phyloP scores from a whole-genome alignment of 176 grass and related monocot genomes.

The Oryza coarctata region DNA sequence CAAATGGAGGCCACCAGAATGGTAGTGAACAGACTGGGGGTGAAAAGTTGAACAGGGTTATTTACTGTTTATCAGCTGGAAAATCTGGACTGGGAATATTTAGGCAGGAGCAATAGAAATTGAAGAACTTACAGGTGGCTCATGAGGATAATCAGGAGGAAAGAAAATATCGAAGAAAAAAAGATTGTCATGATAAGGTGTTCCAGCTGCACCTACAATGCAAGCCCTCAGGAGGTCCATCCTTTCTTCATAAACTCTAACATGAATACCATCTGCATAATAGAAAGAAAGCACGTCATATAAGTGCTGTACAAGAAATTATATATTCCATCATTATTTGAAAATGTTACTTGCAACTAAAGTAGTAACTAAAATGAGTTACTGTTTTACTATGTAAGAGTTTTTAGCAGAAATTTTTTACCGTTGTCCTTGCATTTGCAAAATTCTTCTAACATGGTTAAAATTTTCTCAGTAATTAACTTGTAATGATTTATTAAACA shows the following conservation, averaged over 20 bases:
- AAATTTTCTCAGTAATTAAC: background rate
- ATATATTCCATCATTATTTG: slow-evolving; percentile 17
- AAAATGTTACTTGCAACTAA: slow-evolving; percentile 12
- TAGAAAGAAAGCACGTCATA: slow-evolving; percentile 29
- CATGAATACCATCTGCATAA: slow-evolving; percentile 80
- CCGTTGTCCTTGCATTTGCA: background rate
- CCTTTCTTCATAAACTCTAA: slow-evolving; percentile 90
- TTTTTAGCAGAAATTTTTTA: background rate
- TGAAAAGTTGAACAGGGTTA: background rate
- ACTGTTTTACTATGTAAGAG: slow-evolving; percentile 12
- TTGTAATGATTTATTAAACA: background rate
- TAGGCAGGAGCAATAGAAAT: slow-evolving; percentile 23
- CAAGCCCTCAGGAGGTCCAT: slow-evolving; percentile 94
- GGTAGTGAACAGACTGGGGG: slow-evolving; percentile 82
- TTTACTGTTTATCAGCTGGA: slow-evolving; percentile 9
- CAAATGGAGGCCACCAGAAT: slow-evolving; percentile 79
- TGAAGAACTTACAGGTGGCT: slow-evolving; percentile 78
- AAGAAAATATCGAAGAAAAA: slow-evolving; percentile 99
- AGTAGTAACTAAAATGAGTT: background rate
- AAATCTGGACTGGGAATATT: background rate
- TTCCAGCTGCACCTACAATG: slow-evolving; percentile 84
- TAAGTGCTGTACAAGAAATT: slow-evolving; percentile 20
- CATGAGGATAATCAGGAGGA: slow-evolving; percentile 81
- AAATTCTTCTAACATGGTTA: background rate
- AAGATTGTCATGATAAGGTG: slow-evolving; percentile 88